These are phyloP conservation scores for Leptoxyphium fumago DNA, from an alignment of 2,329 filamentous ascomycete species.

Conservation along the genomic window DNA sequence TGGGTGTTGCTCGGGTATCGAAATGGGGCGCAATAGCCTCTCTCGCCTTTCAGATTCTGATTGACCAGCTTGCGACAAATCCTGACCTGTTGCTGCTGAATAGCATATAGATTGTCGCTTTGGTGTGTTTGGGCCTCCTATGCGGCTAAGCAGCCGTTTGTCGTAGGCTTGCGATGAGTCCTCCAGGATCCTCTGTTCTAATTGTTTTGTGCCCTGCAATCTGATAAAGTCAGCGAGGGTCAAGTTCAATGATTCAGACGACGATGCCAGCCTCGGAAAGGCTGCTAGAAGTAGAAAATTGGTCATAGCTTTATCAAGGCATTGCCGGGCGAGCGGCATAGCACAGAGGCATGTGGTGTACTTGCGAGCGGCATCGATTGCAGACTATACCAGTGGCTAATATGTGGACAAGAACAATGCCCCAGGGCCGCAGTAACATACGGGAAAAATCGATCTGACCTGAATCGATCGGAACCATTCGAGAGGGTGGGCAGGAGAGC, in stretches of 20 bases:
- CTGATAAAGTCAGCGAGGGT: slow-evolving; percentile 21
- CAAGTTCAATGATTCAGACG: neutral
- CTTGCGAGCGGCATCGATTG: too few relatives aligned
- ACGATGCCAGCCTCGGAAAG: too few relatives aligned
- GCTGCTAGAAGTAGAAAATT: too few relatives aligned
- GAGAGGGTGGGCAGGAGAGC: too few relatives aligned
- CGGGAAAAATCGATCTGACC: too few relatives aligned
- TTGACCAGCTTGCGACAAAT: slow-evolving; percentile 21
- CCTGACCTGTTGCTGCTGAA: slow-evolving; percentile 11
- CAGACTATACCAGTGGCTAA: too few relatives aligned
- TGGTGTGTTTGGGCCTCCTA: slow-evolving; percentile 44
- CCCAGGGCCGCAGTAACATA: too few relatives aligned
- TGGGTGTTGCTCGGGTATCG: slow-evolving; percentile 28
- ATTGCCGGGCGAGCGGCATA: too few relatives aligned
- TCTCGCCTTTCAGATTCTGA: slow-evolving; percentile 26
- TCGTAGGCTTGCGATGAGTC: slow-evolving; percentile 48
- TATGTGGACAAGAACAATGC: too few relatives aligned
- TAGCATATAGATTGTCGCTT: slow-evolving; percentile 26
- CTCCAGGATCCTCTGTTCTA: slow-evolving; percentile 42
- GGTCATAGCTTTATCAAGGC: too few relatives aligned
- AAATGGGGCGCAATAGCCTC: slow-evolving; percentile 29
- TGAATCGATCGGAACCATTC: too few relatives aligned
- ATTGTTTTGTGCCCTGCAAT: slow-evolving; percentile 44
- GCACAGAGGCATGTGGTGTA: too few relatives aligned
- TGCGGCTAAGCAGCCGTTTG: slow-evolving; percentile 46